Evolutionary conservation across 139 green algal species (phyloP), one percentile per base, ranked within the genome.

Genomic region (Chlorella sp.): DNA sequence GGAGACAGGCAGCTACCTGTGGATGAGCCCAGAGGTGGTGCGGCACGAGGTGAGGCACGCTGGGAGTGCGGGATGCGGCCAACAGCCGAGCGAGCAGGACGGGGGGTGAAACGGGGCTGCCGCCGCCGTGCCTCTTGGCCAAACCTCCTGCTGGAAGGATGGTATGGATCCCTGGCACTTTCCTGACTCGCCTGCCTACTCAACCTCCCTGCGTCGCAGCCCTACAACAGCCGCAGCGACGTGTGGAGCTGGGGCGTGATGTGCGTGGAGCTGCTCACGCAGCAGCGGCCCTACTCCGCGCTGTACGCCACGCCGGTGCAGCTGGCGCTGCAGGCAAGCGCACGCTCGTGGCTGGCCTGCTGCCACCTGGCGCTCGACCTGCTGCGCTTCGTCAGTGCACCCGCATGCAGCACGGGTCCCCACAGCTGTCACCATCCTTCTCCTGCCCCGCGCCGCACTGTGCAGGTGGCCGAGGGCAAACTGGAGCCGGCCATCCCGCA

Each of bases 21-120:
- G 96, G 84, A 97, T 97, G 93, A 83, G 84, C 4, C 93, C 93
- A 5, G 93, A 97, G 77, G 88, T 95, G 62, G 87, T 97, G 55
- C 56, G 83, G 14, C 82, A 86, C 50, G 60, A n/a, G n/a, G n/a
- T n/a, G n/a, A n/a, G n/a, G n/a, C n/a, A n/a, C n/a, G n/a, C n/a
- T n/a, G n/a, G n/a, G n/a, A n/a, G n/a, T n/a, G n/a, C n/a, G n/a
- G n/a, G n/a, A n/a, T n/a, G n/a, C n/a, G n/a, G n/a, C n/a, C n/a
- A n/a, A n/a, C n/a, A n/a, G n/a, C n/a, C n/a, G n/a, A n/a, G n/a
- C n/a, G n/a, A n/a, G n/a, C n/a, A n/a, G n/a, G n/a, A n/a, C n/a
- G n/a, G n/a, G n/a, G n/a, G n/a, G n/a, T n/a, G n/a, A n/a, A n/a
- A n/a, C n/a, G n/a, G n/a, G n/a, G n/a, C n/a, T n/a, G n/a, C n/a